Evolutionary conservation across 768 basidiomycete genomes (phyloP).

Genomic region (Brasilioporus rufonigricans): DNA sequence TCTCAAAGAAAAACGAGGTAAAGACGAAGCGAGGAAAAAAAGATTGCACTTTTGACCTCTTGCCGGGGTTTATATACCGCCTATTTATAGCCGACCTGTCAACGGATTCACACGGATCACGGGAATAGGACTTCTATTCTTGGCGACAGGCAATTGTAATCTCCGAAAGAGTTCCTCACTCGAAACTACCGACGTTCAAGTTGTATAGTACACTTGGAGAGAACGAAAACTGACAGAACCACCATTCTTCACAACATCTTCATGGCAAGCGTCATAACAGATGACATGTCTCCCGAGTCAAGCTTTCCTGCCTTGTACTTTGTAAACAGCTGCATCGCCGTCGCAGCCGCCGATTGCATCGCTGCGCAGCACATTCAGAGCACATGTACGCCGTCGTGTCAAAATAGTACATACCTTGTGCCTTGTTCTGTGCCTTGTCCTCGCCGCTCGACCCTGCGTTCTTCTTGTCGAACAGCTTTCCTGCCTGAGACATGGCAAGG

Average conservation of each 20-base stretch:
- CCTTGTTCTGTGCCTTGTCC: slow-evolving; percentile 31
- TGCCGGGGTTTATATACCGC: not conserved
- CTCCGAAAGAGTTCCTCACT: no score
- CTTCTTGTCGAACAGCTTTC: slow-evolving; percentile 34
- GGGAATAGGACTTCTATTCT: no score
- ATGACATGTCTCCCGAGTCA: slow-evolving; percentile 30
- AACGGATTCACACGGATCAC: not conserved
- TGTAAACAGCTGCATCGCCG: slow-evolving; percentile 27
- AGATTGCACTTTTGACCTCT: not conserved
- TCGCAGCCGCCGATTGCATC: slow-evolving; percentile 32
- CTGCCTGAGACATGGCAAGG: slow-evolving; percentile 33
- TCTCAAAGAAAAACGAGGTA: slow-evolving; percentile 19
- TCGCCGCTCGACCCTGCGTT: slow-evolving; percentile 19
- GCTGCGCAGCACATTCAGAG: no score
- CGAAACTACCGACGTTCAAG: no score
- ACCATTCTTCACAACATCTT: slow-evolving; percentile 20
- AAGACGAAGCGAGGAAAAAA: not conserved
- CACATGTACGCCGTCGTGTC: no score
- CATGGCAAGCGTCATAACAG: slow-evolving; percentile 26
- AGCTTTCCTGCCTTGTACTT: slow-evolving; percentile 28
- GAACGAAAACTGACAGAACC: no score
- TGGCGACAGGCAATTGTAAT: no score
- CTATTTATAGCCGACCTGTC: slow-evolving; percentile 18
- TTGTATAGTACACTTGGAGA: no score
- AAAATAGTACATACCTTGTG: no score